Conservation (phyloP, 2,329 filamentous ascomycete genomes). For the Fusarium sp. region DNA sequence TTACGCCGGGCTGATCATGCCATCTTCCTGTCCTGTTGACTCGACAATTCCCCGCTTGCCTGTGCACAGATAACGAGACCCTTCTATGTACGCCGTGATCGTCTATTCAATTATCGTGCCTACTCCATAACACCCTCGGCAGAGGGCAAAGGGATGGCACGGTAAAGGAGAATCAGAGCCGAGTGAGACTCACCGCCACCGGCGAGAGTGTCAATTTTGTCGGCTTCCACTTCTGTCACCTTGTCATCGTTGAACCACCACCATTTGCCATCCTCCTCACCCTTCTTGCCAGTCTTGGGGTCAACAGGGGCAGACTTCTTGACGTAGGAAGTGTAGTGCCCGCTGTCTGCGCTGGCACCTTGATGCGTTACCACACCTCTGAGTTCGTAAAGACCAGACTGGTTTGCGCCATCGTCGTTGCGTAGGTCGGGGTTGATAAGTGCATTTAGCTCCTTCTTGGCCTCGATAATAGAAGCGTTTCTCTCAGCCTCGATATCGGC, state of each 20-base stretch:
- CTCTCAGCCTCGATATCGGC: constrained; percentile 91
- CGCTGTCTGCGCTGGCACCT: constrained; percentile 94
- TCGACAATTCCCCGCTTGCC: constrained; percentile 24
- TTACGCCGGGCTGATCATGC: constrained; percentile 32
- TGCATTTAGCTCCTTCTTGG: constrained; percentile 88
- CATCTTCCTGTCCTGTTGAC: constrained; percentile 20
- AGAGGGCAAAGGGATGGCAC: constrained; percentile 75
- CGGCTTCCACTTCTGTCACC: constrained; percentile 88
- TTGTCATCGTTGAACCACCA: constrained; percentile 99
- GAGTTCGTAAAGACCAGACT: constrained; percentile 94
- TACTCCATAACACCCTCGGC: constrained; percentile 60
- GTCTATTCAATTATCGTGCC: not conserved
- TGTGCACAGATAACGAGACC: not conserved
- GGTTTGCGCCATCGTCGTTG: constrained; percentile 86
- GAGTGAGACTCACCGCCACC: constrained; percentile 92
- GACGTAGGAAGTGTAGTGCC: constrained; percentile 97
- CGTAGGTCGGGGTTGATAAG: constrained; percentile 81
- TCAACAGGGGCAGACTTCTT: constrained; percentile 87
- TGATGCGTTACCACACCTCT: constrained; percentile 96
- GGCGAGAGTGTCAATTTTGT: constrained; percentile 90
- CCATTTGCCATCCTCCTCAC: constrained; percentile 92
- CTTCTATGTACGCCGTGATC: not conserved
- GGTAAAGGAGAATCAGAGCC: constrained; percentile 83
- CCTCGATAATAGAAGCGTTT: constrained; percentile 76
- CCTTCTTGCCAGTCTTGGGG: constrained; percentile 79